Base-by-base conservation (phyloP, 176 grass and related monocot species). In the Triticum urartu region DNA sequence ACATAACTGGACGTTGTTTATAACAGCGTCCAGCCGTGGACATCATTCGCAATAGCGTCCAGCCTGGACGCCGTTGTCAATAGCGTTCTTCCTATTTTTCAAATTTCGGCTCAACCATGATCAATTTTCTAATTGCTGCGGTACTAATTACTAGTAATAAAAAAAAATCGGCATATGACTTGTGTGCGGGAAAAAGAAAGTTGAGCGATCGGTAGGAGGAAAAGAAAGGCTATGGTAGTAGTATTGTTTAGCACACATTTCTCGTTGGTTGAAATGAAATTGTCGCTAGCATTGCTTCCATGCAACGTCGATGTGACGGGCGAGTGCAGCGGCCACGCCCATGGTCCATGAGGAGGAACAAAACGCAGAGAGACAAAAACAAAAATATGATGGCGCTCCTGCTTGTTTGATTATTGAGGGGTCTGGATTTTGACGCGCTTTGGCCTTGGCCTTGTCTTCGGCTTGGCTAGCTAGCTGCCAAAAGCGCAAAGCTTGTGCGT, bases 271-370 rank as follows among this genome's bases (percentile, higher is more conserved):
- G 72, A 45, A 6, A 75, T 0, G 72, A 52, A 20, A 52, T 54
- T 76, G 25, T 52, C n/a, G 12, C 24, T 50, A 52, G 43, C 72
- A 52, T 76, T 76, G 72, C 72, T 76, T 76, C 25, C 72, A 76
- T 76, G 72, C 72, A 76, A 76, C 72, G 43, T 76, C 1, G 72
- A 76, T 9, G 72, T 75, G 72, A 75, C 71, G 18, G 34, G 64
- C 14, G 9, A 66, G 26, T 15, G 25, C 64, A 15, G 25, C 64
- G 7, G 64, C 12, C 5, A 21, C 21, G 12, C 20, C 22, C 14
- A 75, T 14, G 42, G 24, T 5, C 43, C 72, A 50, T 13, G 0
- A 12, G 4, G 2, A 62, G 24, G 24, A 75, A 50, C 42, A 17
- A 28, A 75, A 48, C 11, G 3, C 40, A 15, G 2, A 4, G 72